Evolutionary conservation across 2,329 filamentous ascomycete species (phyloP).

Genomic region (Blastomyces silverae): DNA sequence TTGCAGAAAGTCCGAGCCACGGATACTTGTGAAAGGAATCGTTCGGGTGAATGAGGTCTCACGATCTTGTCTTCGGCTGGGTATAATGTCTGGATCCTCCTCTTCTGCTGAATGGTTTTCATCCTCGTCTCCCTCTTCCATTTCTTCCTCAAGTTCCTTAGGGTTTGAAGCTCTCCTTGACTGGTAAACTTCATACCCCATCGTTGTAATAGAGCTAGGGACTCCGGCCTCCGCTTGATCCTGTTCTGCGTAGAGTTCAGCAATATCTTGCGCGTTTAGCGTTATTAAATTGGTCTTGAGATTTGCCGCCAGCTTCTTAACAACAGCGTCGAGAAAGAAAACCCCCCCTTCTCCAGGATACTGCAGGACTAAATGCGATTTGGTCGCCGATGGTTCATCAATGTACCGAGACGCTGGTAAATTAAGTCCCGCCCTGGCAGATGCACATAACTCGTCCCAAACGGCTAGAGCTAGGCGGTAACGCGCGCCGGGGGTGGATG

Average conservation of each 20-base stretch:
- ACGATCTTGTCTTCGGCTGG: slow-evolving; percentile 20
- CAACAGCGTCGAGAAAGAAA: slow-evolving; percentile 52
- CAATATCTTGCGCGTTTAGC: slow-evolving; percentile 43
- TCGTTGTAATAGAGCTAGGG: slow-evolving; percentile 36
- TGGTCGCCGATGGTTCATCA: slow-evolving; percentile 45
- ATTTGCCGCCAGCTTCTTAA: slow-evolving; percentile 56
- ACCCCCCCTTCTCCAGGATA: slow-evolving; percentile 53
- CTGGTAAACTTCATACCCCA: slow-evolving; percentile 52
- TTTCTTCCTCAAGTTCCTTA: slow-evolving; percentile 41
- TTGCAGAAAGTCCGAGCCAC: slow-evolving; percentile 18
- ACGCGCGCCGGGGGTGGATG: slow-evolving; percentile 24
- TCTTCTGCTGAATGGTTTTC: slow-evolving; percentile 28
- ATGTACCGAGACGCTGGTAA: slow-evolving; percentile 37
- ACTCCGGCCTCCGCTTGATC: slow-evolving; percentile 32
- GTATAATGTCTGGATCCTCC: slow-evolving; percentile 27
- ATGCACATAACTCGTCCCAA: slow-evolving; percentile 47
- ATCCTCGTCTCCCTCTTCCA: slow-evolving; percentile 42
- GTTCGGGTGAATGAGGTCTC: slow-evolving; percentile 17
- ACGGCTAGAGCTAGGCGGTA: slow-evolving; percentile 33
- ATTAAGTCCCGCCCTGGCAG: slow-evolving; percentile 47
- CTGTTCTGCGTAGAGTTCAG: slow-evolving; percentile 39
- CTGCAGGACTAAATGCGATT: slow-evolving; percentile 54
- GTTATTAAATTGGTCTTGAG: slow-evolving; percentile 43
- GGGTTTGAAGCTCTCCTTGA: slow-evolving; percentile 28
- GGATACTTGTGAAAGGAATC: slow-evolving; percentile 18